These are phyloP conservation scores for Aegilops speltoides DNA, from an alignment of 176 grass and related monocot genomes.

Conservation along the genomic window DNA sequence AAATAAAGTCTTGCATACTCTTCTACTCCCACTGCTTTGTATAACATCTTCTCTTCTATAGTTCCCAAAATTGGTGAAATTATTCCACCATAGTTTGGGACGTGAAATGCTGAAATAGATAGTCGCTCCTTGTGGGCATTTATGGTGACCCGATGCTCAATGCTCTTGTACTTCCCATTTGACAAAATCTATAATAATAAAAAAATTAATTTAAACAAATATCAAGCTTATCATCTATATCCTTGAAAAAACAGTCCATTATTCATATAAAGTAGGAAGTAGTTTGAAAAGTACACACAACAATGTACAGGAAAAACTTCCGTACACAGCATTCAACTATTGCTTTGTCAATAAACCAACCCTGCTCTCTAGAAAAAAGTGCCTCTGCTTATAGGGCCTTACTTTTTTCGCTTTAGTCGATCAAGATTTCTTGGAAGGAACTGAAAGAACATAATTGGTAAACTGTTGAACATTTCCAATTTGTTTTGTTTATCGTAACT, in stretches of 20 bases:
- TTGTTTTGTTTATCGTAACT: too few species aligned
- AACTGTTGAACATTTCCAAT: too few species aligned
- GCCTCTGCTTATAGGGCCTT: too few species aligned
- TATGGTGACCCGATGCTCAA: conserved; percentile 48
- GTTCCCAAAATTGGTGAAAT: background rate
- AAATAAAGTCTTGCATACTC: background rate
- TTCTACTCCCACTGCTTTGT: background rate
- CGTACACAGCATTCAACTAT: too few species aligned
- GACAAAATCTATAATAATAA: conserved; percentile 26
- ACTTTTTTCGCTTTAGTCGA: too few species aligned
- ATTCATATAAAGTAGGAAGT: background rate
- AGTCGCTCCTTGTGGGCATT: conserved; percentile 32
- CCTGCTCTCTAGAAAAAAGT: too few species aligned
- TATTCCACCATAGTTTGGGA: background rate
- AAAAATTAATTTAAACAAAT: background rate
- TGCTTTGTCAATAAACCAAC: too few species aligned
- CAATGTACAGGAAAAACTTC: too few species aligned
- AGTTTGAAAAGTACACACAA: background rate
- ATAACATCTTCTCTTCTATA: background rate
- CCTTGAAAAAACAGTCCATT: background rate
- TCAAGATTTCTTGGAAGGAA: too few species aligned
- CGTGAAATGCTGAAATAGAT: conserved; percentile 26
- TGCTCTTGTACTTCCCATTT: conserved; percentile 47
- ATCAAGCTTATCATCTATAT: background rate
- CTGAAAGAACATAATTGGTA: too few species aligned